A percentile compares a stretch with the other conserved stretches of the same genome.
Evolutionary conservation across 345 rosid genomes (phyloP).

Genomic region (Citrus sp.): DNA sequence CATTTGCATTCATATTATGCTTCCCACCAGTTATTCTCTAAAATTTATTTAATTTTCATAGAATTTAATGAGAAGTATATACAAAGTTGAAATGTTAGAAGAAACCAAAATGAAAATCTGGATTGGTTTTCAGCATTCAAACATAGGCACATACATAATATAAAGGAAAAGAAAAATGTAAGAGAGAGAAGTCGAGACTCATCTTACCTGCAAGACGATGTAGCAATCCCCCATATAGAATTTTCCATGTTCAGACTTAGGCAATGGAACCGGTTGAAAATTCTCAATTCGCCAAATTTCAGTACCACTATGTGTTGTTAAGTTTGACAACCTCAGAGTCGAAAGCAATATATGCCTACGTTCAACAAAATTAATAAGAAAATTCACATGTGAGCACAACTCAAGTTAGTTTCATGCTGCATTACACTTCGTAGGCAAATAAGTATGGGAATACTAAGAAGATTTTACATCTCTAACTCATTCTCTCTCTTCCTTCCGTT

Average conservation of each 20-base stretch:
- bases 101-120: neutral
- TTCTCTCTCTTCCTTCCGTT: neutral
- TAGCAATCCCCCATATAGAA: constrained; percentile 95
- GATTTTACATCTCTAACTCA: neutral
- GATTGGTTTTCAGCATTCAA: neutral
- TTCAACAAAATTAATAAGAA: constrained; percentile 9
- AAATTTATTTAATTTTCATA: no score
- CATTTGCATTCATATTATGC: neutral
- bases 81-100: neutral
- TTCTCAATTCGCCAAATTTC: constrained; percentile 99
- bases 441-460: constrained; percentile 1
- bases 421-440: neutral
- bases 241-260: constrained; percentile 89
- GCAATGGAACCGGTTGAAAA: constrained; percentile 82
- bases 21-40: neutral
- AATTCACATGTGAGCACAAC: neutral
- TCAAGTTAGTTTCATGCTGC: neutral
- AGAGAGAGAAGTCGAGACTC: neutral
- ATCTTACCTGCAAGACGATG: constrained; percentile 81
- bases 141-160: neutral
- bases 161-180: neutral
- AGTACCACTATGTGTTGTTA: constrained; percentile 76
- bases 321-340: constrained; percentile 35
- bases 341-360: constrained; percentile 14
- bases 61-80: no score